These are phyloP conservation scores for Saccharum spontaneum DNA, from an alignment of 176 grass and related monocot genomes.

Conservation along the genomic window DNA sequence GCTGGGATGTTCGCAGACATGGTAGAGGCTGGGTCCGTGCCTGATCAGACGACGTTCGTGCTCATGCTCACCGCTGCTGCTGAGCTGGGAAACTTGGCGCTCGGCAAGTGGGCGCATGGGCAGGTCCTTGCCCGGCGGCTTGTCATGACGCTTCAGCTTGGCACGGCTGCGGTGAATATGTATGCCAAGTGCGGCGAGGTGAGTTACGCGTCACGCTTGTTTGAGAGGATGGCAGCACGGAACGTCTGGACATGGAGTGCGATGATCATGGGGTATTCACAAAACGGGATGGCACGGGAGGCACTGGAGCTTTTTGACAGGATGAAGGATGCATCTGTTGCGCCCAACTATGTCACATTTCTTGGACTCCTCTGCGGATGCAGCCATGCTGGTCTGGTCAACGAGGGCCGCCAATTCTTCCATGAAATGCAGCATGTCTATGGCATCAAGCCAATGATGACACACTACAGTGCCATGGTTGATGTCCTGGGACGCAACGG, in stretches of 20 bases:
- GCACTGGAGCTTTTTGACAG: constrained; percentile 43
- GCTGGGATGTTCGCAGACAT: constrained; percentile 25
- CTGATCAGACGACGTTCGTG: constrained; percentile 50
- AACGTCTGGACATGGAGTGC: constrained; percentile 74
- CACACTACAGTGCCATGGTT: constrained; percentile 62
- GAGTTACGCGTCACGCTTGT: constrained; percentile 29
- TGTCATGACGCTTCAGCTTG: constrained; percentile 48
- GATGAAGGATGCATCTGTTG: constrained; percentile 36
- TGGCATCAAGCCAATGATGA: constrained; percentile 51
- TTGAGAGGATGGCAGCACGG: constrained; percentile 32
- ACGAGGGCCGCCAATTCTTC: constrained; percentile 45
- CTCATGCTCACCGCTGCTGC: constrained; percentile 47
- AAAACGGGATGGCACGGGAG: constrained; percentile 35
- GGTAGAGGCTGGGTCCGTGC: constrained; percentile 35
- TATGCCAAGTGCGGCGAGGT: constrained; percentile 55
- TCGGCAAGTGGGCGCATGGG: constrained; percentile 54
- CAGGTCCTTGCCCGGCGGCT: constrained; percentile 36
- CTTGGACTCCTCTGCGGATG: constrained; percentile 53
- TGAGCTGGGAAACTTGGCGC: constrained; percentile 45
- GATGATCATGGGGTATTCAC: constrained; percentile 59
- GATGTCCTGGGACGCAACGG: constrained; percentile 55
- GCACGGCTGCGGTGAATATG: constrained; percentile 53
- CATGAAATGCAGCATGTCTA: constrained; percentile 49
- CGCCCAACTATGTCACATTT: constrained; percentile 61
- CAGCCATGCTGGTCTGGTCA: constrained; percentile 52